Conservation (phyloP, 1,139 yeast species). For the Pichia sp. region DNA sequence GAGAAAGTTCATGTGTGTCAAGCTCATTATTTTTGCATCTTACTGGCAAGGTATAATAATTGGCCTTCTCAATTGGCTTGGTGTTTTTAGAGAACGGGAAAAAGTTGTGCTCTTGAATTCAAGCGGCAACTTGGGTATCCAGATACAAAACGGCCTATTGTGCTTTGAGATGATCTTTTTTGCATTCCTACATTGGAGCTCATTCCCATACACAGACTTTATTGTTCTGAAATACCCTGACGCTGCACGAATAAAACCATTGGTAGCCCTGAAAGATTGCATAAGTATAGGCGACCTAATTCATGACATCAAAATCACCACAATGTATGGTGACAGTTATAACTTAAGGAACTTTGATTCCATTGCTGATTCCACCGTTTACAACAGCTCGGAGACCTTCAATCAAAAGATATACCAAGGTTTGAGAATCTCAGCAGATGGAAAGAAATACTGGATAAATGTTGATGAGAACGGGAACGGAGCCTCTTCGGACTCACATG, state of each 20-base stretch:
- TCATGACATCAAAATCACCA: slow-evolving; percentile 66
- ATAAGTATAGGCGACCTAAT: slow-evolving; percentile 70
- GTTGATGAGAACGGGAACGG: neutral
- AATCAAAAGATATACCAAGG: slow-evolving; percentile 69
- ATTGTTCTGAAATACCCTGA: slow-evolving; percentile 55
- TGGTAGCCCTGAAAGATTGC: slow-evolving; percentile 69
- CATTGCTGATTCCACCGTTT: slow-evolving; percentile 44
- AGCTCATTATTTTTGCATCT: slow-evolving; percentile 88
- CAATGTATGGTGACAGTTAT: slow-evolving; percentile 72
- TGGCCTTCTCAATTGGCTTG: slow-evolving; percentile 54
- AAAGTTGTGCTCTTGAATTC: slow-evolving; percentile 30
- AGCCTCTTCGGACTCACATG: neutral
- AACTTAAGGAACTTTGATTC: slow-evolving; percentile 83
- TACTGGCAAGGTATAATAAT: slow-evolving; percentile 91
- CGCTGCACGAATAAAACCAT: slow-evolving; percentile 58
- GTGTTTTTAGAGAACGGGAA: slow-evolving; percentile 41
- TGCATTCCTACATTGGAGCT: slow-evolving; percentile 82
- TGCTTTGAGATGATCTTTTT: slow-evolving; percentile 84
- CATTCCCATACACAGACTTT: slow-evolving; percentile 77
- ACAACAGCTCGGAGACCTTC: slow-evolving; percentile 26
- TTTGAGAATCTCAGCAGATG: slow-evolving; percentile 71
- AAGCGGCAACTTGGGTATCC: slow-evolving; percentile 34
- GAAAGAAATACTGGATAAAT: slow-evolving; percentile 84
- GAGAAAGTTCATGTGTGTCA: slow-evolving; percentile 90
- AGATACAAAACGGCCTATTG: slow-evolving; percentile 64